Evolutionary conservation across 2,329 filamentous ascomycete species (phyloP).

Genomic region (Lasiodiplodia sp.): DNA sequence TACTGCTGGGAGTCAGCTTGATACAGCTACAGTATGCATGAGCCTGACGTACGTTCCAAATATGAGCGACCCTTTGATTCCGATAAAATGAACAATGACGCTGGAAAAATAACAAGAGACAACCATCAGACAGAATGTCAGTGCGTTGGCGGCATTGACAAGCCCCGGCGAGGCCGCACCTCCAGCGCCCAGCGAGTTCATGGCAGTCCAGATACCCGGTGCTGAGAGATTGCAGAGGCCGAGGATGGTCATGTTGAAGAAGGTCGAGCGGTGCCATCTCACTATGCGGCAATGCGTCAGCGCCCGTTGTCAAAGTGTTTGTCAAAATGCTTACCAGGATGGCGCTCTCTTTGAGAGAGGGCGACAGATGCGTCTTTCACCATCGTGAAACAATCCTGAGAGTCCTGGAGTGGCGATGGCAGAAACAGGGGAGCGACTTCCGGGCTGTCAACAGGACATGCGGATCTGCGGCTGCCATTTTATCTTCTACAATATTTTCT

Average conservation of each 20-base stretch:
- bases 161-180: background rate
- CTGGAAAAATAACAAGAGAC: slow-evolving; percentile 8
- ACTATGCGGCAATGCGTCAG: background rate
- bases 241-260: slow-evolving; percentile 57
- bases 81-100: slow-evolving; percentile 47
- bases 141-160: slow-evolving; percentile 17
- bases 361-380: background rate
- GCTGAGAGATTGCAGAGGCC: slow-evolving; percentile 55
- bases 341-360: background rate
- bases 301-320: background rate
- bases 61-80: slow-evolving; percentile 45
- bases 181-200: slow-evolving; percentile 38
- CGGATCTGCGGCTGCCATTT: background rate
- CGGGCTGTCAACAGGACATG: background rate
- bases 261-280: slow-evolving; percentile 37
- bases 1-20: slow-evolving; percentile 35
- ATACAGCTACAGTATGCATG: no score
- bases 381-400: background rate
- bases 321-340: background rate
- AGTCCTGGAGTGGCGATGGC: background rate
- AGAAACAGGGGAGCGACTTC: background rate
- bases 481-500: background rate
- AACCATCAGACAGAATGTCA: slow-evolving; percentile 22
- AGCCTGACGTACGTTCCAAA: slow-evolving; percentile 34
- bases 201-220: slow-evolving; percentile 57